These are phyloP conservation scores for Rhizoclosmatium globosum DNA, from an alignment of 192 early-diverging fungal genomes.

Conservation along the genomic window DNA sequence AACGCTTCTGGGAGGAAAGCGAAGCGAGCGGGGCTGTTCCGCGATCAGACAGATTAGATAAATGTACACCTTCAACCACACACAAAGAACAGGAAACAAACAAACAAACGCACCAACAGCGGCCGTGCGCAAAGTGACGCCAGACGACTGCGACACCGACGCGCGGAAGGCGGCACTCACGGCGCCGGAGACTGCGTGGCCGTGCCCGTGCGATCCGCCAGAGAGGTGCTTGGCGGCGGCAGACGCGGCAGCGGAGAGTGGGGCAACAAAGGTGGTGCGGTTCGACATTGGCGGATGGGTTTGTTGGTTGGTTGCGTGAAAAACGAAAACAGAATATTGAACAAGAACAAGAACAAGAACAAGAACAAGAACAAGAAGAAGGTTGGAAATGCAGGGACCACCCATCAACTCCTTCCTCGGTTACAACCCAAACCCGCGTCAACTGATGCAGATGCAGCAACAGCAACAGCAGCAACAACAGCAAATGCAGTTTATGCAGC, in stretches of 20 bases:
- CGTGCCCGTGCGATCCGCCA: not conserved
- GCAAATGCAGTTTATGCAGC: not conserved
- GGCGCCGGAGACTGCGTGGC: not conserved
- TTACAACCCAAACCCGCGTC: not conserved
- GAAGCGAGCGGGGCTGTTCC: constrained; percentile 19
- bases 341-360: too few species aligned
- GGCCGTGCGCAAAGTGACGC: not conserved
- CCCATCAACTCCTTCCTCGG: not conserved
- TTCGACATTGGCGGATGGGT: not conserved
- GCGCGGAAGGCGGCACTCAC: constrained; percentile 1
- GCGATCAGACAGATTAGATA: not conserved
- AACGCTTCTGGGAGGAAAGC: constrained; percentile 41
- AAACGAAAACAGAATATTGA: not conserved
- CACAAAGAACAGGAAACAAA: too few species aligned
- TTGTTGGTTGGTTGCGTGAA: not conserved
- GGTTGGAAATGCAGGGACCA: constrained; percentile 10
- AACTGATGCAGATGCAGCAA: not conserved
- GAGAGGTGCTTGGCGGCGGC: not conserved
- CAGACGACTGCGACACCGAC: not conserved
- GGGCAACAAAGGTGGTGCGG: not conserved
- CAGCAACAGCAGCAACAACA: not conserved
- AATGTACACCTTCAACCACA: not conserved
- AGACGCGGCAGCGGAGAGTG: not conserved
- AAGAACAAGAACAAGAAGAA: too few species aligned
- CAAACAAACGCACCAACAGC: not conserved